Conservation (phyloP, 192 early-diverging fungal genomes). For the Chytriomyces sp. region DNA sequence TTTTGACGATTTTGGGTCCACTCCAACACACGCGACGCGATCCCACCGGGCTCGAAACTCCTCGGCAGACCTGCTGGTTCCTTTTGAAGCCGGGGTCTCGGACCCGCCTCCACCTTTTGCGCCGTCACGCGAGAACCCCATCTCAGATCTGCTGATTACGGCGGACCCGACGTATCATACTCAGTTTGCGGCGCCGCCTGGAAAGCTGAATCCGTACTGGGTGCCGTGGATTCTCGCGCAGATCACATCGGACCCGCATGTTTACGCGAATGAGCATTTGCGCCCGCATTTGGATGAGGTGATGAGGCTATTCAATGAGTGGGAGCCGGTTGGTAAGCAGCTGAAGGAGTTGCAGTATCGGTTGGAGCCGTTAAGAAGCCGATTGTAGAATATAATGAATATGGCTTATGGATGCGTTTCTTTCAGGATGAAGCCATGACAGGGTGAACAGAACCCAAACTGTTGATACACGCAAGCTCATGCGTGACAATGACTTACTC, state of each 20-base stretch:
- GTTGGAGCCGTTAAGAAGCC: constrained; percentile 74
- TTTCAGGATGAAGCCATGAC: too few species aligned
- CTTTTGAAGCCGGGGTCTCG: not conserved
- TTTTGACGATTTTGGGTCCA: not conserved
- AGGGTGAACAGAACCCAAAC: too few species aligned
- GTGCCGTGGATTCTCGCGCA: constrained; percentile 94
- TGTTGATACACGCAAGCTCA: too few species aligned
- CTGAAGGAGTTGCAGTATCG: constrained; percentile 87
- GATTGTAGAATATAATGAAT: constrained; percentile 33
- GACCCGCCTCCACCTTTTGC: constrained; percentile 21
- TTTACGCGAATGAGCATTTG: constrained; percentile 50
- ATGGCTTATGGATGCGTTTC: too few species aligned
- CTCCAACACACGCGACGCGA: too few species aligned
- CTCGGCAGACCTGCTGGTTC: not conserved
- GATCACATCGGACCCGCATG: constrained; percentile 71
- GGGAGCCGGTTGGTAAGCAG: constrained; percentile 73
- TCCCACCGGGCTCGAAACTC: constrained; percentile 4
- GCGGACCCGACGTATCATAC: constrained; percentile 22
- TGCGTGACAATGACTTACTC: too few species aligned
- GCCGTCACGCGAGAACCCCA: constrained; percentile 16
- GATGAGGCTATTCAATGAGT: constrained; percentile 70
- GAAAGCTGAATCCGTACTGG: constrained; percentile 83
- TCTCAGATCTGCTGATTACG: constrained; percentile 22
- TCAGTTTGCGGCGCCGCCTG: constrained; percentile 61
- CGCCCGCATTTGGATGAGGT: constrained; percentile 69